Evolutionary conservation across 768 basidiomycete species (phyloP).

Genomic region (Mycena olivaceomarginata): DNA sequence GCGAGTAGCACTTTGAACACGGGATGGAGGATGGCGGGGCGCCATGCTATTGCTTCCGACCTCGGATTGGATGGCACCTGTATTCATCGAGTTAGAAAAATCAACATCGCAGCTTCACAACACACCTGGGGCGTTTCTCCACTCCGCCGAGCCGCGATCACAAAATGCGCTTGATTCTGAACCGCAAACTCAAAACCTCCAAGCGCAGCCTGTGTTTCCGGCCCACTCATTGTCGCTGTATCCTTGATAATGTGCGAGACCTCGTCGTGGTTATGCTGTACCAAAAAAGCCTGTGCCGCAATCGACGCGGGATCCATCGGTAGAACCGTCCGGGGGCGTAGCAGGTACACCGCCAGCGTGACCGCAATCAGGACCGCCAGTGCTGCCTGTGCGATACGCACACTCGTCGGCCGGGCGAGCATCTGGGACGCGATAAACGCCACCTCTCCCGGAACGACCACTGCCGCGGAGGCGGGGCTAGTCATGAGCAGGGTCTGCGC

Average conservation of each 20-base stretch:
- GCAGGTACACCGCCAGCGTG: neutral
- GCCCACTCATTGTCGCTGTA: neutral
- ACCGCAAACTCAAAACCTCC: constrained; percentile 13
- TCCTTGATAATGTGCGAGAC: neutral
- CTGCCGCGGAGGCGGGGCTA: neutral
- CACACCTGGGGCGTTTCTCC: neutral
- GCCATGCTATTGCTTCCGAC: neutral
- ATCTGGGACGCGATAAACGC: neutral
- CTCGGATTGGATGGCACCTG: neutral
- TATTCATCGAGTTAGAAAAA: neutral
- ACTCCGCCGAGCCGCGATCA: neutral
- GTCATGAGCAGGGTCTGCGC: neutral
- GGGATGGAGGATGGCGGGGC: neutral
- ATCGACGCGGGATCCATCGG: constrained; percentile 29
- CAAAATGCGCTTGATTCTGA: neutral
- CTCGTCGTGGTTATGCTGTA: neutral
- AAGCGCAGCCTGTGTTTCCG: neutral
- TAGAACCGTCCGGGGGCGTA: constrained; percentile 2
- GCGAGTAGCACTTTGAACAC: neutral
- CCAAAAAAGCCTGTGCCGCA: neutral
- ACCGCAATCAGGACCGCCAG: neutral
- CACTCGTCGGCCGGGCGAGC: constrained; percentile 6
- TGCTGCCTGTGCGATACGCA: constrained; percentile 27
- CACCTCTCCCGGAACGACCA: neutral
- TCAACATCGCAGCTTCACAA: neutral